Evolutionary conservation across 2,329 filamentous ascomycete genomes (phyloP).

Genomic region (Ophiostoma montium): DNA sequence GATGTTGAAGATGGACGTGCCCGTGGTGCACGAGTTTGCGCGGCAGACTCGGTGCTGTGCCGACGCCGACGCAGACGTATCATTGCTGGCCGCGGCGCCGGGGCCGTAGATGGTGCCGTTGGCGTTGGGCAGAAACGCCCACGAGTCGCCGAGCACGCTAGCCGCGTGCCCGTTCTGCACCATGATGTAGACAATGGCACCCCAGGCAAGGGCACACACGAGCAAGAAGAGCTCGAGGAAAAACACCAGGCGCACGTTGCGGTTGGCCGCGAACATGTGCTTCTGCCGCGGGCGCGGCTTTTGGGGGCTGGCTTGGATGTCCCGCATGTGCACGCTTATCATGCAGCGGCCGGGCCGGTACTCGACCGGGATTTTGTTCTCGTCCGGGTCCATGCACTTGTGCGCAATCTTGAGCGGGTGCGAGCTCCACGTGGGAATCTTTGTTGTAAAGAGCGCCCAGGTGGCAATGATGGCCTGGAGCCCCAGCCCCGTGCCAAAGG

Average conservation of each 20-base stretch:
- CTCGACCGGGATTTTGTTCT: too few species aligned
- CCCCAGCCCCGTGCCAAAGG: neutral
- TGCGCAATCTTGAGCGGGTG: neutral
- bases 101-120: constrained; percentile 17
- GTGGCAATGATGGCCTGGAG: neutral
- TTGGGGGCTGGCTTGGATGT: too few species aligned
- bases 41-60: neutral
- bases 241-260: neutral
- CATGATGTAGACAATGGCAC: neutral
- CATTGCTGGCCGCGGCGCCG: constrained; percentile 15
- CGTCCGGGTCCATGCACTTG: neutral
- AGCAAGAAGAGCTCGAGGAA: neutral
- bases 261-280: neutral
- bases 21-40: constrained; percentile 15
- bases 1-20: constrained; percentile 18
- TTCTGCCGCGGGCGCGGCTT: neutral
- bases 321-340: neutral
- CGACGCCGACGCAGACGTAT: constrained; percentile 5
- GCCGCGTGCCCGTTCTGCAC: neutral
- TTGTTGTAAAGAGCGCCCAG: neutral
- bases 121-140: neutral
- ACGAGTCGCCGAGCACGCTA: neutral
- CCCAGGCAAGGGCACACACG: neutral
- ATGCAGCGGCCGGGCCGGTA: neutral
- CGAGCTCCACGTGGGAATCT: neutral